Evolutionary conservation across 2,329 filamentous ascomycete species (phyloP).

Genomic region (Aspergillus sp.): DNA sequence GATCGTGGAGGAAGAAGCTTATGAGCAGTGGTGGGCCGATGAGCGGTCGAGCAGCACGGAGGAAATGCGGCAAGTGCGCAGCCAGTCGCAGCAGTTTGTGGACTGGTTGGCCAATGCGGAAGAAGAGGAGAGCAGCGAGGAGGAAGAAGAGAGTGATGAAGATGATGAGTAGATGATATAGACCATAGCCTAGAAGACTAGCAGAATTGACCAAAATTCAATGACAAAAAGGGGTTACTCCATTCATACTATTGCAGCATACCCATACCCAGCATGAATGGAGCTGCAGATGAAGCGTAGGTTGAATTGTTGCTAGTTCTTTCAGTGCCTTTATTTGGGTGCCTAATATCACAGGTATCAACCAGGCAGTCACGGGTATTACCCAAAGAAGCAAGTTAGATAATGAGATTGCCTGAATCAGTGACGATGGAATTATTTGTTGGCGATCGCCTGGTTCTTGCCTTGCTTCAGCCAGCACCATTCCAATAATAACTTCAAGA

Average conservation of each 20-base stretch:
- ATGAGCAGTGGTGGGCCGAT: conserved; percentile 86
- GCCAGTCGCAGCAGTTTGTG: conserved; percentile 75
- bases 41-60: conserved; percentile 67
- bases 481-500: no score
- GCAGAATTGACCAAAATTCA: background rate
- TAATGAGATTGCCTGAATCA: background rate
- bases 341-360: background rate
- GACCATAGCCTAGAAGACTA: background rate
- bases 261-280: no score
- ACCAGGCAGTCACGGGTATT: background rate
- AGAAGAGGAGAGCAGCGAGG: conserved; percentile 63
- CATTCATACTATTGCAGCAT: no score
- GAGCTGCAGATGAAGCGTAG: no score
- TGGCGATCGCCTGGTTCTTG: background rate
- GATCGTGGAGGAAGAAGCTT: conserved; percentile 83
- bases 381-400: background rate
- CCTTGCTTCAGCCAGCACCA: background rate
- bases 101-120: conserved; percentile 81
- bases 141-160: conserved; percentile 31
- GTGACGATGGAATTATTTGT: background rate
- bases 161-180: conserved; percentile 8
- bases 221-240: background rate
- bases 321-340: background rate
- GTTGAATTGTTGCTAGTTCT: no score
- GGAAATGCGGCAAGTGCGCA: conserved; percentile 68